Evolutionary conservation across 352 stramenopile genomes (phyloP), one percentile per base, ranked within the genome.

Genomic region (Sclerospora graminicola): DNA sequence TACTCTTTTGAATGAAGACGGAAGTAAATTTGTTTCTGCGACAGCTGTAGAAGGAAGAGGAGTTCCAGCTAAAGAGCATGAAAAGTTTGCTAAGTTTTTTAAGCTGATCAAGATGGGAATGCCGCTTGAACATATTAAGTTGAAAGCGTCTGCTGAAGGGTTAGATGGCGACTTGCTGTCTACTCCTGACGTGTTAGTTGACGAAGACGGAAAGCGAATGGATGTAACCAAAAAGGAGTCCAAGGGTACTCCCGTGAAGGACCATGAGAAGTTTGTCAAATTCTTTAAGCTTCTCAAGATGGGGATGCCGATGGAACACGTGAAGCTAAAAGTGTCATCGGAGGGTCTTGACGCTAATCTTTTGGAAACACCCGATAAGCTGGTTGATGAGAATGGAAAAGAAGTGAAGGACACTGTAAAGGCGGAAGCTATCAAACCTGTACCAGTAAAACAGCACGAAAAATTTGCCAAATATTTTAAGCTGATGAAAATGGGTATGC

Each of bases 241-340:
- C 2, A 74, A 57, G 41, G 64, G 69, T 0, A 61, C 31, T 15
- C 54, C 63, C 2, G 71, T 81, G 26, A 84, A 96, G 46, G 84
- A 97, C 5, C 84, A 97, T 55, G 80, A 83, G 11, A 84, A 87
- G 35, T 97, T 94, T 54, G 66, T 58, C 13, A 97, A 97, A 59
- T 97, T 97, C 47, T 97, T 97, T 54, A 97, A 96, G 49, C 89
- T 97, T 62, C 29, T 90, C 36, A 86, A 84, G 27, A 89, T 93
- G 73, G 76, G 78, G 0, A 85, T 93, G 70, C 82, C 72, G 11
- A 68, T 83, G 19, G 82, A 84, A 2, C 85, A 94, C 14, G 79
- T 97, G 2, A 85, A 96, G 58, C 67, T 94, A 56, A 95, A 95
- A 51, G 57, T 50, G 2, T 68, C 54, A 8, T 59, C 71, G 0